Evolutionary conservation across 2,329 filamentous ascomycete genomes (phyloP).

Genomic region (Fusarium tupiense): DNA sequence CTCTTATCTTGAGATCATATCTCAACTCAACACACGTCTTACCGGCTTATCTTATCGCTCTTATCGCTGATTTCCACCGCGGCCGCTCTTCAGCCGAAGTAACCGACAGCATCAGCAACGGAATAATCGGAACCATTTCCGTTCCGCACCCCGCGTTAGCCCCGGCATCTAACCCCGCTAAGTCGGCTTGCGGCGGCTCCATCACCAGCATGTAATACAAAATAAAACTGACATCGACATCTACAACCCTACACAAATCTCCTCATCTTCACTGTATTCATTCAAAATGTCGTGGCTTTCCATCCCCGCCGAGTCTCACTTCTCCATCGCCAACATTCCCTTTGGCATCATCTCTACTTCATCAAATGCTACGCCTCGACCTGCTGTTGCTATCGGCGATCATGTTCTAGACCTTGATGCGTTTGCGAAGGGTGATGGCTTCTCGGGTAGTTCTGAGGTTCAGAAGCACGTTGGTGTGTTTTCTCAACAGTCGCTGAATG

Average conservation of each 20-base stretch:
- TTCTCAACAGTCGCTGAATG: conserved; percentile 44
- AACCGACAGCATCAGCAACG: not conserved
- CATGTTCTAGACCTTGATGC: conserved; percentile 74
- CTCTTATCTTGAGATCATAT: too few relatives aligned
- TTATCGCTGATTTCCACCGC: not conserved
- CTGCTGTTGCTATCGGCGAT: conserved; percentile 77
- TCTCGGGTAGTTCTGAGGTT: conserved; percentile 44
- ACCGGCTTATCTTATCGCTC: not conserved
- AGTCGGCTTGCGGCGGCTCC: conserved; percentile 33
- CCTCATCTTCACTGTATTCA: not conserved
- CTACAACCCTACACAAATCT: not conserved
- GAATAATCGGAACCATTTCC: conserved; percentile 1
- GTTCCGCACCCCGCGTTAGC: not conserved
- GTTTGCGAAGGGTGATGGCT: conserved; percentile 62
- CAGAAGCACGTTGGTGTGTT: conserved; percentile 43
- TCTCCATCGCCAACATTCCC: conserved; percentile 78
- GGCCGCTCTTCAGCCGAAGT: not conserved
- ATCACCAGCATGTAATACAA: conserved; percentile 14
- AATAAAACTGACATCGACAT: not conserved
- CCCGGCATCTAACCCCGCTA: conserved; percentile 16
- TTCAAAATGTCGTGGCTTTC: conserved; percentile 45
- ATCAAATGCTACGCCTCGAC: conserved; percentile 64
- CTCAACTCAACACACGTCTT: accelerated
- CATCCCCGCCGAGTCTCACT: conserved; percentile 47
- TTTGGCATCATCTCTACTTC: conserved; percentile 82